A percentile compares a stretch with the other conserved stretches of the same genome.
Conservation (phyloP, 73 alveolate genomes). For the Paramecium sexaurelia region DNA sequence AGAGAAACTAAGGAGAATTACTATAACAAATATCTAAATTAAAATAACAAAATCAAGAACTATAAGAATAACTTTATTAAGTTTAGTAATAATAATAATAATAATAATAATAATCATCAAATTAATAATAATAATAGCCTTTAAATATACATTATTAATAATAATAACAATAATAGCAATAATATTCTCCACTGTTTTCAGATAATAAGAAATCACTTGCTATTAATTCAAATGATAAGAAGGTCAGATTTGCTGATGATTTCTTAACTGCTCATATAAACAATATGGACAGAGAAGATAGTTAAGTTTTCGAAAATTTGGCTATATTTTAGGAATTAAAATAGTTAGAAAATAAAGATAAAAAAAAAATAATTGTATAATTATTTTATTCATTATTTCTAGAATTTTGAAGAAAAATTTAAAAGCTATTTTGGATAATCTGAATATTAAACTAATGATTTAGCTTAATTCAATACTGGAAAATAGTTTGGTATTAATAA, state of each 20-base stretch:
- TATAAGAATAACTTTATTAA: neutral
- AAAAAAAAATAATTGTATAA: constrained; percentile 36
- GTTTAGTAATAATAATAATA: neutral
- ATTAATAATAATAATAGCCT: neutral
- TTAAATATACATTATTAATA: neutral
- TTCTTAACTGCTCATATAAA: constrained; percentile 53
- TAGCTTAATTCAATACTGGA: constrained; percentile 38
- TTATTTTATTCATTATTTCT: neutral
- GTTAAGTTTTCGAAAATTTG: constrained; percentile 57
- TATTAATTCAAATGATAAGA: constrained; percentile 52
- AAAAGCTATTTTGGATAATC: constrained; percentile 17
- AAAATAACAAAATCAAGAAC: constrained; percentile 63
- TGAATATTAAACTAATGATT: constrained; percentile 45
- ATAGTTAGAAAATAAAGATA: constrained; percentile 55
- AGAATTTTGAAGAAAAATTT: constrained; percentile 60
- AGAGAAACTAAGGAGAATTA: constrained; percentile 54
- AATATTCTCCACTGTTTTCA: neutral
- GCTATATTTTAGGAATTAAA: constrained; percentile 62
- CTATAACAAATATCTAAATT: constrained; percentile 4
- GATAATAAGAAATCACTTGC: neutral
- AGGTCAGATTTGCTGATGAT: constrained; percentile 66
- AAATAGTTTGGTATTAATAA: neutral
- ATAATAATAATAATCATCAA: neutral
- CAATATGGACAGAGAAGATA: constrained; percentile 61
- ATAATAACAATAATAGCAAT: neutral